phyloP scores from a whole-genome alignment of 192 early-diverging fungal species.

The Pilobolus umbonatus region DNA sequence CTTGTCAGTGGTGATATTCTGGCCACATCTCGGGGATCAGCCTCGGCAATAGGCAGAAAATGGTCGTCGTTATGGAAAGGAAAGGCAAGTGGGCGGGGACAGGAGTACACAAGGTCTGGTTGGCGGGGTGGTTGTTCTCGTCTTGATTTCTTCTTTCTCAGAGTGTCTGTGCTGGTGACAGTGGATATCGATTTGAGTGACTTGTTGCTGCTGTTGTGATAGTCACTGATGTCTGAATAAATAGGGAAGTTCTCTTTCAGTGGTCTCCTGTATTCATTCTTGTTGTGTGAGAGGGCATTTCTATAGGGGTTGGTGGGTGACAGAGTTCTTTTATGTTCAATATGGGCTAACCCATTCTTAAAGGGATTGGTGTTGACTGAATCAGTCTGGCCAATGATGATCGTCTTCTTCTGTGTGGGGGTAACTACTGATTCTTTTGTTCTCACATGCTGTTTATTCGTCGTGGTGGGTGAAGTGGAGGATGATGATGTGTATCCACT shows the following conservation, averaged over 20 bases:
- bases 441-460: too few species aligned
- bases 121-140: not conserved
- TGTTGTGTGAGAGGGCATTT: too few species aligned
- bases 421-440: too few species aligned
- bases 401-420: too few species aligned
- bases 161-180: not conserved
- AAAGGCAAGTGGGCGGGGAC: constrained; percentile 29
- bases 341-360: not conserved
- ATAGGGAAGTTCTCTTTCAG: not conserved
- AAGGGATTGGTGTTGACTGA: not conserved
- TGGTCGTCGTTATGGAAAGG: constrained; percentile 36
- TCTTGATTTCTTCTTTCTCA: not conserved
- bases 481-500: constrained; percentile 30
- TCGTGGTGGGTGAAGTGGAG: constrained; percentile 4
- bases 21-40: constrained; percentile 23
- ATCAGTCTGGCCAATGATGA: too few species aligned
- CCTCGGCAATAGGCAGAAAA: constrained; percentile 32
- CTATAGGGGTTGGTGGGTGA: not conserved
- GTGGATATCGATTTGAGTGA: constrained; percentile 3
- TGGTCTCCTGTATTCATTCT: too few species aligned
- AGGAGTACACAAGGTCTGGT: constrained; percentile 24
- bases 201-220: not conserved
- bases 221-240: not conserved
- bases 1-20: constrained; percentile 1
- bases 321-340: not conserved